Conservation (phyloP, 805 yeast genomes). For the Lipomyces chichibuensis region DNA sequence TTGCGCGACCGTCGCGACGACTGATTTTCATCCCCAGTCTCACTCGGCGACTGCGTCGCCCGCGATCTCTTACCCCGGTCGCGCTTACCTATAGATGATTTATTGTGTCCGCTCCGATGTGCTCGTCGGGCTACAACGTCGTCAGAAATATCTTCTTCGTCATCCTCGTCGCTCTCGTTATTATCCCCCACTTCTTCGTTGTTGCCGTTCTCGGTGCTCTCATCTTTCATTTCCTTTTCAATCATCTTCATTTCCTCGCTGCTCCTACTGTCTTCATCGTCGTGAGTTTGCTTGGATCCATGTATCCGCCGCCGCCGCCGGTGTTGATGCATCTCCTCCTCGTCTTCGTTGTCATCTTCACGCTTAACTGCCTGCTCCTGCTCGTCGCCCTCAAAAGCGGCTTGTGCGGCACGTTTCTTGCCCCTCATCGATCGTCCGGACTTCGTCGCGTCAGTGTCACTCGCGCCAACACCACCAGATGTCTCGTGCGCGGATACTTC, state of each 20-base stretch:
- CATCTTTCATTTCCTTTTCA: neutral
- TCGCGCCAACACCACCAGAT: slow-evolving; percentile 2
- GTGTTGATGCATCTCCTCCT: slow-evolving; percentile 3
- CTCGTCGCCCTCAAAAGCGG: slow-evolving; percentile 34
- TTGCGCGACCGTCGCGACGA: slow-evolving; percentile 12
- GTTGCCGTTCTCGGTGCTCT: neutral
- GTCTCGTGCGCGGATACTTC: slow-evolving; percentile 47
- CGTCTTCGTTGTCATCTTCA: slow-evolving; percentile 17
- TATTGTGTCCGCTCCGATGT: slow-evolving; percentile 8
- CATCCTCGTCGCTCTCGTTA: slow-evolving; percentile 16
- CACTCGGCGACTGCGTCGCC: slow-evolving; percentile 25
- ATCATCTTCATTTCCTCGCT: slow-evolving; percentile 11
- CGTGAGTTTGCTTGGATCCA: neutral
- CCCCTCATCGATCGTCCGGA: slow-evolving; percentile 18
- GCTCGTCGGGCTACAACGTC: neutral
- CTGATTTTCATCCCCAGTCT: slow-evolving; percentile 16
- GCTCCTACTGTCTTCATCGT: slow-evolving; percentile 7
- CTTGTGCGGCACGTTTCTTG: slow-evolving; percentile 30
- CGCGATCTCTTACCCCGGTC: slow-evolving; percentile 17
- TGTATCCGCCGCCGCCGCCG: neutral
- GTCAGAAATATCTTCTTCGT: slow-evolving; percentile 1
- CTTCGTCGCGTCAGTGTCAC: slow-evolving; percentile 9
- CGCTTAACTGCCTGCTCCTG: slow-evolving; percentile 28
- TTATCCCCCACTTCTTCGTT: slow-evolving; percentile 30
- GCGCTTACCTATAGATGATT: slow-evolving; percentile 1